phyloP scores from a whole-genome alignment of 805 yeast genomes.

The Hanseniaspora meyeri region DNA sequence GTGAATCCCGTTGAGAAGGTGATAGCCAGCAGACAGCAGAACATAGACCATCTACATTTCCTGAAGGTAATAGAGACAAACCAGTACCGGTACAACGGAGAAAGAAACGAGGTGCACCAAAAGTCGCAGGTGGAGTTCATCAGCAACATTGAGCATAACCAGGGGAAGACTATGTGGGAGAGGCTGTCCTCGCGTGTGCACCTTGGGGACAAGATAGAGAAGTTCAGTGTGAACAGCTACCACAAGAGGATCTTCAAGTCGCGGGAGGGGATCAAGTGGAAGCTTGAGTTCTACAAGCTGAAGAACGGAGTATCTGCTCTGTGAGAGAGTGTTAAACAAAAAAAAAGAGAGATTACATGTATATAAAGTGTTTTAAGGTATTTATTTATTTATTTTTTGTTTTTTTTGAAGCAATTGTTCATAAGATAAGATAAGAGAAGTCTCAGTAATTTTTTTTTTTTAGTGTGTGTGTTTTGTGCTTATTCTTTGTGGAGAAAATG shows the following conservation, averaged over 20 bases:
- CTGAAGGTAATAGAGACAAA: slow-evolving; percentile 70
- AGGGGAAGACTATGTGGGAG: slow-evolving; percentile 5
- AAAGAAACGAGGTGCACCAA: slow-evolving; percentile 33
- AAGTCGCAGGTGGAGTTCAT: slow-evolving; percentile 54
- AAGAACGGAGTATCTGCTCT: neutral
- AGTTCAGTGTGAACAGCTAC: slow-evolving; percentile 3
- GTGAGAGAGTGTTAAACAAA: neutral
- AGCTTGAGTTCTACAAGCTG: slow-evolving; percentile 1
- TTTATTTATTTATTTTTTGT: too few species aligned
- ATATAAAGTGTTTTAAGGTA: too few species aligned
- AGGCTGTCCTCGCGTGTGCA: slow-evolving; percentile 7
- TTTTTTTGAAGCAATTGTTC: too few species aligned
- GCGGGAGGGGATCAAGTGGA: slow-evolving; percentile 10
- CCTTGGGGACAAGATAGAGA: slow-evolving; percentile 7
- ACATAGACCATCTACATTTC: slow-evolving; percentile 70
- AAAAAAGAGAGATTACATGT: too few species aligned
- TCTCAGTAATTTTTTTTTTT: too few species aligned
- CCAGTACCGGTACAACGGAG: slow-evolving; percentile 34
- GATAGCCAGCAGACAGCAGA: slow-evolving; percentile 36
- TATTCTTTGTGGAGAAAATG: too few species aligned
- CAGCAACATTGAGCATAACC: slow-evolving; percentile 38
- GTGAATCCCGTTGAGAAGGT: slow-evolving; percentile 1
- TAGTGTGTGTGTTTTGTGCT: too few species aligned
- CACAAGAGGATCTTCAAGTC: slow-evolving; percentile 4
- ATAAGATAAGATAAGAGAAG: too few species aligned